Conservation (phyloP, 768 basidiomycete genomes). For the Russula virescens region DNA sequence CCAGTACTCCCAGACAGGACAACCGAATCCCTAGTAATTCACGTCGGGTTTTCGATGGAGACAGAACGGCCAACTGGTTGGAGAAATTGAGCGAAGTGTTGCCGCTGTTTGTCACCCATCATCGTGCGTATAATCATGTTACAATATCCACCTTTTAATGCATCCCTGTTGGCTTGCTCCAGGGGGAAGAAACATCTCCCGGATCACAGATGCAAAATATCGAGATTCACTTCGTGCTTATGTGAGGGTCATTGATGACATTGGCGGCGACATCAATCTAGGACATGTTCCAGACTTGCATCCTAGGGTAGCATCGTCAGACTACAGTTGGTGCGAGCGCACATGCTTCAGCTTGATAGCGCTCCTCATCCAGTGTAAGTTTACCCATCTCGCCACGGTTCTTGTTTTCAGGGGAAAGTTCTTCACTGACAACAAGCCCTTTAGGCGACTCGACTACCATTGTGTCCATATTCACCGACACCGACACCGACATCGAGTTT, state of each 20-base stretch:
- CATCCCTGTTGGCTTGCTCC: not conserved
- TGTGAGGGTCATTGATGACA: not conserved
- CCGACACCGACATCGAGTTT: too few species aligned
- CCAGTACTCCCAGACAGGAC: too few species aligned
- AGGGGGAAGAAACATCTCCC: slow-evolving; percentile 2
- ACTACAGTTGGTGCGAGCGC: slow-evolving; percentile 4
- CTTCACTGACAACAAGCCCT: too few species aligned
- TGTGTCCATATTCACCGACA: slow-evolving; percentile 8
- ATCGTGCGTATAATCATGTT: not conserved
- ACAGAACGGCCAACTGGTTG: not conserved
- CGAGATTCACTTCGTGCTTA: not conserved
- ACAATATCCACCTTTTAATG: too few species aligned
- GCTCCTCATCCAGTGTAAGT: slow-evolving; percentile 13
- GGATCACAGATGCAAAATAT: not conserved
- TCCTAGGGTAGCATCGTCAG: not conserved
- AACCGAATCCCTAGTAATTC: not conserved
- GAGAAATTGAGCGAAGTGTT: slow-evolving; percentile 3
- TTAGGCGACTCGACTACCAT: not conserved
- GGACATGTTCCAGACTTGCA: too few species aligned
- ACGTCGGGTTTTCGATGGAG: not conserved
- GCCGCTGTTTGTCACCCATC: slow-evolving; percentile 6
- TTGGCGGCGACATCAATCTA: not conserved
- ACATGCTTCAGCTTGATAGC: slow-evolving; percentile 7
- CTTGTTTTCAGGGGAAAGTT: not conserved
- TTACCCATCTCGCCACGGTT: not conserved